Evolutionary conservation across 108 stramenopile species (phyloP).

Genomic region (Parietichytrium sp.): DNA sequence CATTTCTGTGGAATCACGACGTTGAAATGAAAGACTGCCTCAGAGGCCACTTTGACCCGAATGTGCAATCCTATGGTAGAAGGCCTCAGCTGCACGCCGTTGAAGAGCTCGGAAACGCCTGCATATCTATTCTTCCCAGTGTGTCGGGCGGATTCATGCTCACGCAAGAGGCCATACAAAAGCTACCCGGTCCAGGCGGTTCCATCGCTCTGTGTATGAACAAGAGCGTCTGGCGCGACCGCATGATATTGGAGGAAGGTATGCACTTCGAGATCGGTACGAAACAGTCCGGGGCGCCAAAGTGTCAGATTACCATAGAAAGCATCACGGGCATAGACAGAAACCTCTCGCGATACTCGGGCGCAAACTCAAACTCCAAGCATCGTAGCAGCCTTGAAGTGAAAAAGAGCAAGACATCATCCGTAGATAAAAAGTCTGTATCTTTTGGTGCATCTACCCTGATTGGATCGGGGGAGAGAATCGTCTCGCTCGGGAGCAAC

Average conservation of each 20-base stretch:
- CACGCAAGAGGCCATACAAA: neutral
- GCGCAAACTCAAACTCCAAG: too few relatives aligned
- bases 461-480: too few relatives aligned
- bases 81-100: neutral
- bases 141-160: slow-evolving; percentile 6
- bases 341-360: too few relatives aligned
- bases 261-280: neutral
- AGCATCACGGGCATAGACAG: too few relatives aligned
- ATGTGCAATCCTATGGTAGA: neutral
- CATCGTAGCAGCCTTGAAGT: too few relatives aligned
- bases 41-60: neutral
- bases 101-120: neutral
- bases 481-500: too few relatives aligned
- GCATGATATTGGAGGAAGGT: neutral
- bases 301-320: neutral
- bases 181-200: too few relatives aligned
- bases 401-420: too few relatives aligned
- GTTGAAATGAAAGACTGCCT: neutral
- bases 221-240: slow-evolving; percentile 35
- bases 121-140: neutral
- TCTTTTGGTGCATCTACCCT: too few relatives aligned
- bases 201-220: neutral
- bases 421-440: too few relatives aligned
- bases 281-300: neutral
- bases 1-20: neutral